Base-by-base conservation (phyloP, 805 yeast species). In the Sugiyamaella chiloensis region DNA sequence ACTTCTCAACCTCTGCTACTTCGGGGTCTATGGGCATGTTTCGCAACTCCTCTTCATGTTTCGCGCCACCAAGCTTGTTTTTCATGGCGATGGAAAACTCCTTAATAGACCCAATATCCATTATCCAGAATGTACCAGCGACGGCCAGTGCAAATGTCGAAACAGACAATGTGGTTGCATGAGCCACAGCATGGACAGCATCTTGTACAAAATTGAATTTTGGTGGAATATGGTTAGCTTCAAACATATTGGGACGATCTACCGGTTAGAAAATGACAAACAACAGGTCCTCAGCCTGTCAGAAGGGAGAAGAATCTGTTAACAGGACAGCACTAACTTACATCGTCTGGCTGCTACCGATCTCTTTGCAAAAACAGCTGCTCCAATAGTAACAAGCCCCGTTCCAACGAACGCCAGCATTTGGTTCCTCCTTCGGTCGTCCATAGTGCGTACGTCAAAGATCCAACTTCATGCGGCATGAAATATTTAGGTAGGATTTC, bases 161-260 rank as follows among this genome's bases (percentile, higher is more conserved):
- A 0, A 81, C 74, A 2, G 96, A 86, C 14, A 90, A 68, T 40
- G 85, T 66, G 0, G 96, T 79, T 1, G 96, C 95, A 34, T 86
- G 83, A 0, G 83, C 79, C 2, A 90, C 87, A 0, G 96, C 96
- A 34, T 81, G 80, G 27, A 87, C 78, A 1, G 96, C 96, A 63
- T 89, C 96, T 46, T 80, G 78, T 52, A 86, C 80, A 61, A 86
- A 81, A 24, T 85, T 83, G 60, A 83, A 85, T n/a, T 80, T 73
- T 4, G 96, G 96, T 1, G 95, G 95, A 48, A 79, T 76, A 59
- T 88, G 91, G 65, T 89, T 89, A 9, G 90, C 87, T 58, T 87
- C 89, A 66, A 86, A 90, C 58, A 81, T 72, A 36, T 75, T 75
- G 5, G 96, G 96, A 4, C 80, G 66, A 57, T 80, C 77, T 69